phyloP scores from a whole-genome alignment of 805 yeast genomes.

The Starmera quercuum region DNA sequence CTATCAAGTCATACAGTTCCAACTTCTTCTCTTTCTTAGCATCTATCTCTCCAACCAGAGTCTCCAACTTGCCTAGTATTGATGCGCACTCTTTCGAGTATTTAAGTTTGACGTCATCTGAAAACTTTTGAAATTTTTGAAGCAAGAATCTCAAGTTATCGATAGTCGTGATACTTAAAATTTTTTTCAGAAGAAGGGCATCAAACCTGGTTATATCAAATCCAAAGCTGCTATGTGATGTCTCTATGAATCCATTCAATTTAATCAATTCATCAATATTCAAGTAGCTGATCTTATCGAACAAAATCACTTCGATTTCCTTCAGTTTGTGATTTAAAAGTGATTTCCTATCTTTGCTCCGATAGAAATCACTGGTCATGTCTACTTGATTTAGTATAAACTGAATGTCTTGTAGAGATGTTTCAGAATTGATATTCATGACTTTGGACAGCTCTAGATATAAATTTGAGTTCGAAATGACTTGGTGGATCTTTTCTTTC shows the following conservation, averaged over 20 bases:
- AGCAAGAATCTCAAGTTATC: not conserved
- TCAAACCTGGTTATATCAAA: not conserved
- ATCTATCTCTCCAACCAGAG: not conserved
- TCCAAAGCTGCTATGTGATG: not conserved
- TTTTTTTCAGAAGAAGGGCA: not conserved
- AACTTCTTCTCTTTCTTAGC: constrained; percentile 2
- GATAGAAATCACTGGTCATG: not conserved
- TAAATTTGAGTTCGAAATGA: not conserved
- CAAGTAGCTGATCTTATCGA: not conserved
- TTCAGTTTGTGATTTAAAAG: not conserved
- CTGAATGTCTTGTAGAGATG: not conserved
- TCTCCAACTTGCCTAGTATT: not conserved
- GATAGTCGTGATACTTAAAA: not conserved
- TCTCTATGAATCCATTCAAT: not conserved
- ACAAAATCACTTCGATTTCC: not conserved
- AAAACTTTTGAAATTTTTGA: not conserved
- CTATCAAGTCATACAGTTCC: constrained; percentile 7
- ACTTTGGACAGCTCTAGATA: not conserved
- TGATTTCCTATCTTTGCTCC: not conserved
- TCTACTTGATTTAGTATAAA: not conserved
- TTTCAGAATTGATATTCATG: not conserved
- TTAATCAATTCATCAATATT: not conserved
- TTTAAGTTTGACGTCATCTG: not conserved
- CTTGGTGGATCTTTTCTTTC: not conserved
- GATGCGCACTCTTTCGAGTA: not conserved